Conservation (phyloP, 768 basidiomycete species). For the Hebeloma cylindrosporum region DNA sequence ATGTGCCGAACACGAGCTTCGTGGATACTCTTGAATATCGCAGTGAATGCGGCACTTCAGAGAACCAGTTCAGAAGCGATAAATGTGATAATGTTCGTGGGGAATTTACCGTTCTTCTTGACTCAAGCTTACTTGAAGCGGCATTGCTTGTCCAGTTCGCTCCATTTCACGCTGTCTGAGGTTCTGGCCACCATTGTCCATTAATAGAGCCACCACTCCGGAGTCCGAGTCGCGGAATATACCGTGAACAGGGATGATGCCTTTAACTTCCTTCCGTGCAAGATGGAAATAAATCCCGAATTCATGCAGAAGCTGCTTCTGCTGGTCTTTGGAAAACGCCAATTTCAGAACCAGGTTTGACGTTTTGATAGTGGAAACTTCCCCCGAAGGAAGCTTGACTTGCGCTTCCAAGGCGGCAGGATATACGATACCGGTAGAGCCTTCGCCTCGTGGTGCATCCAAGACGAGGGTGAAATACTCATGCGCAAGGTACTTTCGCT, state of each 20-base stretch:
- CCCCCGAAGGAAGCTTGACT: background rate
- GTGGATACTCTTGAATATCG: no score
- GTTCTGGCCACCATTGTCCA: constrained; percentile 4
- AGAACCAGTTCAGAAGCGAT: no score
- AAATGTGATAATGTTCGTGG: no score
- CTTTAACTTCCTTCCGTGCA: background rate
- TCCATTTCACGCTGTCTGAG: background rate
- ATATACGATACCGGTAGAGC: background rate
- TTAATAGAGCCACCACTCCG: background rate
- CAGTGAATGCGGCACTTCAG: no score
- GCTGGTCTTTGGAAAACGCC: constrained; percentile 2
- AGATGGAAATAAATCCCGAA: constrained; percentile 1
- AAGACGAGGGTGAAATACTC: constrained; percentile 1
- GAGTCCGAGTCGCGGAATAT: constrained; percentile 8
- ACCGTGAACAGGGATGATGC: constrained; percentile 2
- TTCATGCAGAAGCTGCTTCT: background rate
- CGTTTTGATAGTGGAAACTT: no score
- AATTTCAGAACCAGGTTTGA: constrained; percentile 2
- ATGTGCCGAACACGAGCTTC: no score
- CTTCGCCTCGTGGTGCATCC: background rate
- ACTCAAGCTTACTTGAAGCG: no score
- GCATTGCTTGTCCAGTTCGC: no score
- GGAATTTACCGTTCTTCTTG: no score
- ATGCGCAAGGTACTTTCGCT: background rate
- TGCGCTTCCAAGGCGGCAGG: background rate